These are phyloP conservation scores for Globisporangium orthogonon DNA, from an alignment of 352 stramenopile genomes.

Conservation along the genomic window DNA sequence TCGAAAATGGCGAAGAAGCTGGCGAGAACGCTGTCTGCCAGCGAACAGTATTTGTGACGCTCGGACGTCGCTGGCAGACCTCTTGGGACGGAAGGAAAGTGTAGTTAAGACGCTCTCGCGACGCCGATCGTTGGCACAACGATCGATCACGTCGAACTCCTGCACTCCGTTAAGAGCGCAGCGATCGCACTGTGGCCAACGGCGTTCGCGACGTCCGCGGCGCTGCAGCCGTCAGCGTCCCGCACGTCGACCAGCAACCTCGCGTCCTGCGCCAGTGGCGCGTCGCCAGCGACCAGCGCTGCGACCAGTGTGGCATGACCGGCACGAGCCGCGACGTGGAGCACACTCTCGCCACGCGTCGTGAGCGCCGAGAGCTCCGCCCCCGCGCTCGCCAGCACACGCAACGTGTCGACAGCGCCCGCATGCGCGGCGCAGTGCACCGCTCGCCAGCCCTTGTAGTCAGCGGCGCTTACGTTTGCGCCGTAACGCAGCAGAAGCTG, in stretches of 20 bases:
- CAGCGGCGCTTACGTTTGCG: constrained; percentile 27
- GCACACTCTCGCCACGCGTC: constrained; percentile 19
- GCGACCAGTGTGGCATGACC: constrained; percentile 22
- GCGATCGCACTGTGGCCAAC: constrained; percentile 3
- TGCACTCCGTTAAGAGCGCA: background rate
- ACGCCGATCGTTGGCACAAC: too few species aligned
- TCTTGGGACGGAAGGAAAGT: too few species aligned
- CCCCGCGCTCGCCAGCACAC: constrained; percentile 18
- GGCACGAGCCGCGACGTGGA: constrained; percentile 29
- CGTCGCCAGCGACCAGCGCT: constrained; percentile 8
- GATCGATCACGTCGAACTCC: too few species aligned
- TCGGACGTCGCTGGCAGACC: background rate
- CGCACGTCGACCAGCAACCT: background rate
- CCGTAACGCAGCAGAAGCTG: constrained; percentile 30
- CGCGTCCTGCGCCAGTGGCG: constrained; percentile 2
- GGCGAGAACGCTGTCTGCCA: too few species aligned
- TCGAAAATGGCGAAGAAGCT: too few species aligned
- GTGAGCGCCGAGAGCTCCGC: constrained; percentile 16
- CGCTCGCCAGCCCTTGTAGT: constrained; percentile 54
- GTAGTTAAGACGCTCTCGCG: too few species aligned
- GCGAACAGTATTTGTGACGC: background rate
- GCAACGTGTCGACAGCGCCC: constrained; percentile 19
- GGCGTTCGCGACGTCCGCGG: constrained; percentile 3
- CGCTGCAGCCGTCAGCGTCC: constrained; percentile 7
- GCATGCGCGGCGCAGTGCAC: constrained; percentile 52